Percentiles rank a stretch among this genome's conserved stretches.
These are phyloP conservation scores for Trifolium dubium DNA, from an alignment of 306 rosid species.

Conservation along the genomic window DNA sequence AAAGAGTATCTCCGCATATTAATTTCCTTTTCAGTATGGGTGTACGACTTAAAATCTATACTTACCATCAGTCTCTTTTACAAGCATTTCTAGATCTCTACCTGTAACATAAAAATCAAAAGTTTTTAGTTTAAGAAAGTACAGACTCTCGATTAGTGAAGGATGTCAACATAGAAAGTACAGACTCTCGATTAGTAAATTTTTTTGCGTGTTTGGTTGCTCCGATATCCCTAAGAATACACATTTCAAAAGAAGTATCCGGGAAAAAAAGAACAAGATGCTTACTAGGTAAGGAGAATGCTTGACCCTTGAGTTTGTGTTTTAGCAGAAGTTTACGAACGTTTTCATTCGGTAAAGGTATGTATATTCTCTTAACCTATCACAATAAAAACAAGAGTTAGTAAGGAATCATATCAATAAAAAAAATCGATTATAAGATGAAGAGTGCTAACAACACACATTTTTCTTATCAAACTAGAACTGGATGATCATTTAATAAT, in stretches of 20 bases:
- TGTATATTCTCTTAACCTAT: conserved; percentile 89
- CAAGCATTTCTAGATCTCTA: conserved; percentile 84
- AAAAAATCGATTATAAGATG: conserved; percentile 15
- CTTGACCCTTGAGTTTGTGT: conserved; percentile 94
- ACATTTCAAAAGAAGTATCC: conserved; percentile 17
- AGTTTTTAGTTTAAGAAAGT: background rate
- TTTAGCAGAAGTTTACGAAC: conserved; percentile 75
- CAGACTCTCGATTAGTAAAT: background rate
- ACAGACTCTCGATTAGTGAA: conserved; percentile 1
- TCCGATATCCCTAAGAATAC: background rate
- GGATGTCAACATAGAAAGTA: conserved; percentile 26
- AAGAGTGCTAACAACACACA: background rate
- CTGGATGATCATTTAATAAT: conserved; percentile 5
- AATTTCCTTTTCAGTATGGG: conserved; percentile 12
- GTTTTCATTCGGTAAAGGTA: conserved; percentile 86
- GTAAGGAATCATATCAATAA: conserved; percentile 10
- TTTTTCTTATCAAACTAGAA: background rate
- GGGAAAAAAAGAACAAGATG: conserved; percentile 31
- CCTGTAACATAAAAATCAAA: conserved; percentile 51
- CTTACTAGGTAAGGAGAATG: conserved; percentile 93
- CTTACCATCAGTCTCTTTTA: conserved; percentile 81
- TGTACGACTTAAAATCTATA: background rate
- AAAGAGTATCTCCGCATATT: conserved; percentile 23
- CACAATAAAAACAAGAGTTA: conserved; percentile 34
- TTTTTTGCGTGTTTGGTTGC: background rate